A percentile compares a stretch with the other conserved stretches of the same genome.
phyloP scores from a whole-genome alignment of 768 basidiomycete species.

The Pulveroboletus sp. region DNA sequence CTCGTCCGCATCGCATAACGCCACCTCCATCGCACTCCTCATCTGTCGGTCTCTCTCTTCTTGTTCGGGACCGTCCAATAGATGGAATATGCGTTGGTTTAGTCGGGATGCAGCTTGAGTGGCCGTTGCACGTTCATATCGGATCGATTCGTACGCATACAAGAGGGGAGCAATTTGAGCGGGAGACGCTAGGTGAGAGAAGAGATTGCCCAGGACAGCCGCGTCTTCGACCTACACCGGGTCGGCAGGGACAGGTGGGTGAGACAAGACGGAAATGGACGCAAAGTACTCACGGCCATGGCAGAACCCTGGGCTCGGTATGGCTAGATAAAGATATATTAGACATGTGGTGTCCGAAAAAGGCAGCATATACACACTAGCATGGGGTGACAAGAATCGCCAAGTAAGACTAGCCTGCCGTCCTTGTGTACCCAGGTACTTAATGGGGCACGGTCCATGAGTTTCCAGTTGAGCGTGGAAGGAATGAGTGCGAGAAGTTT shows the following conservation, averaged over 20 bases:
- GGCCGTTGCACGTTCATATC: slow-evolving; percentile 45
- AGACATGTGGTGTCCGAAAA: not conserved
- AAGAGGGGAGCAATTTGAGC: slow-evolving; percentile 46
- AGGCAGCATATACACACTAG: slow-evolving; percentile 25
- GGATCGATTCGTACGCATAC: slow-evolving; percentile 50
- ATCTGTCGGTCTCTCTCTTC: slow-evolving; percentile 49
- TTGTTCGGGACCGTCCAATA: slow-evolving; percentile 54
- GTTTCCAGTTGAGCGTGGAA: slow-evolving; percentile 43
- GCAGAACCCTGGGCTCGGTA: slow-evolving; percentile 56
- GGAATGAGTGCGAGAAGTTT: slow-evolving; percentile 47
- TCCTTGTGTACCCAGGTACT: slow-evolving; percentile 46
- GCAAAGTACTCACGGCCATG: slow-evolving; percentile 40
- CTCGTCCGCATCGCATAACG: slow-evolving; percentile 26
- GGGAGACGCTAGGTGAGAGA: slow-evolving; percentile 43
- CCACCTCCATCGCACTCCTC: slow-evolving; percentile 44
- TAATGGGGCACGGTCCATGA: slow-evolving; percentile 49
- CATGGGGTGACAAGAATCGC: slow-evolving; percentile 60
- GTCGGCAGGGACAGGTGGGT: not conserved
- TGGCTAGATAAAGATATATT: slow-evolving; percentile 30
- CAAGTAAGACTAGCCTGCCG: slow-evolving; percentile 44
- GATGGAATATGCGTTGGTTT: slow-evolving; percentile 55
- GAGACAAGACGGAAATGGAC: not conserved
- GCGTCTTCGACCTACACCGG: slow-evolving; percentile 34
- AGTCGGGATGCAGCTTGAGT: slow-evolving; percentile 49
- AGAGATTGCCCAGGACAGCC: slow-evolving; percentile 45